Base-by-base conservation (phyloP, 495 filamentous ascomycete species). In the Aspergillus campestris region DNA sequence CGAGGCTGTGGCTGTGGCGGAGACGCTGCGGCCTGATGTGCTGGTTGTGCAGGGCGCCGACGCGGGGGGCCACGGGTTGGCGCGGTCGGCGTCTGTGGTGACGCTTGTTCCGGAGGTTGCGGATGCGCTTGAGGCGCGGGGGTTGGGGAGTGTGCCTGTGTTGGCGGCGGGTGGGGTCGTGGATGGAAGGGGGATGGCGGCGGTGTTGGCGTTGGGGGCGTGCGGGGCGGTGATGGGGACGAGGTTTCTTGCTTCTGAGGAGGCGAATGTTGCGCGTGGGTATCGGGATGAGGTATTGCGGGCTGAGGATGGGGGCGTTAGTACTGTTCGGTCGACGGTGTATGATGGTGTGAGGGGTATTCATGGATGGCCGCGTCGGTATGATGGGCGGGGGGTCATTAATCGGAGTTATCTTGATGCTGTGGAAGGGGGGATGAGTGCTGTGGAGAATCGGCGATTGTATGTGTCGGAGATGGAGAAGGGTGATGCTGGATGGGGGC, bases 31-130 rank as follows among this genome's bases (percentile, higher is more conserved):
- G 6, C 80, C 81, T 1, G 82, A 87, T 54, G 81, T 80, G 6
- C 50, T 90, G 1, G 82, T 88, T 7, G 67, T 84, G 8, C 84
- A 90, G 55, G 85, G 86, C 3, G 54, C 63, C 8, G 86, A 90
- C 56, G 82, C 86, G 0, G 85, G 86, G 6, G 86, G 86, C 0
- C 86, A 90, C 60, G 82, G 85, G n/a, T 69, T 78, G 29, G 69
- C 53, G 1, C 46, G 52, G 0, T 74, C 73, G 1, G 80, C 81
- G 0, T 73, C 80, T 3, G 52, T 87, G 9, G 44, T 81, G 10
- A 57, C 66, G 9, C 55, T 83, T 8, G 41, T 84, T 3, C 77
- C 78, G 0, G 81, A 83, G 56, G 61, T 77, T 10, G 48, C 46
- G 9, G 78, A 83, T 60, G 58, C 72, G 37, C 44, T 89, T 30